Evolutionary conservation across 2,329 filamentous ascomycete species (phyloP).

Genomic region (Clarireedia paspali): DNA sequence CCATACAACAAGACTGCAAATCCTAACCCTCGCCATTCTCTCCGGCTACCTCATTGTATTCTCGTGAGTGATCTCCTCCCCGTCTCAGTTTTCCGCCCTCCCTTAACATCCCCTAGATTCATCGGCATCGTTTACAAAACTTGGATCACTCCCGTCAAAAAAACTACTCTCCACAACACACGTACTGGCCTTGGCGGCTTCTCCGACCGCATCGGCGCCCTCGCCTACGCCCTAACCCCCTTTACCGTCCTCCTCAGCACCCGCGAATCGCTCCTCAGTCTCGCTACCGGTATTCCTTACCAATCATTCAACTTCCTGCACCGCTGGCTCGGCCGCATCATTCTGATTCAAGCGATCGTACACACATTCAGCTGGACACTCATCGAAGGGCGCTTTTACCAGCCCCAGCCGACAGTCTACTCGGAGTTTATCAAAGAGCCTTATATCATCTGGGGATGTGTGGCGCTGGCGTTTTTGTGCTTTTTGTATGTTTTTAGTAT

Average conservation of each 20-base stretch:
- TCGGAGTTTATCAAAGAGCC: constrained; percentile 49
- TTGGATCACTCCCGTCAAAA: constrained; percentile 63
- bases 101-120: constrained; percentile 31
- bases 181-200: constrained; percentile 60
- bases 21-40: constrained; percentile 51
- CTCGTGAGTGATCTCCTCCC: constrained; percentile 35
- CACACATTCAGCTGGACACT: constrained; percentile 68
- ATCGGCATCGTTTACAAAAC: constrained; percentile 59
- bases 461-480: constrained; percentile 57
- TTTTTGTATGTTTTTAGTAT: constrained; percentile 54
- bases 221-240: constrained; percentile 69
- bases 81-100: neutral
- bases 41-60: constrained; percentile 58
- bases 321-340: constrained; percentile 68
- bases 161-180: constrained; percentile 49
- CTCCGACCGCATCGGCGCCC: constrained; percentile 59
- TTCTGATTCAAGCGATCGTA: constrained; percentile 57
- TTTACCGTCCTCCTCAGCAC: constrained; percentile 59
- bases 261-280: constrained; percentile 61
- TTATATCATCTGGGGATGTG: constrained; percentile 65
- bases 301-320: constrained; percentile 74
- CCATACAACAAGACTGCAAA: constrained; percentile 59
- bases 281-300: constrained; percentile 66
- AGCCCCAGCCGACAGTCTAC: constrained; percentile 58
- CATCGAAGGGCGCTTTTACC: constrained; percentile 58